Evolutionary conservation across 768 basidiomycete genomes (phyloP).

Genomic region (Boletus bicolor): DNA sequence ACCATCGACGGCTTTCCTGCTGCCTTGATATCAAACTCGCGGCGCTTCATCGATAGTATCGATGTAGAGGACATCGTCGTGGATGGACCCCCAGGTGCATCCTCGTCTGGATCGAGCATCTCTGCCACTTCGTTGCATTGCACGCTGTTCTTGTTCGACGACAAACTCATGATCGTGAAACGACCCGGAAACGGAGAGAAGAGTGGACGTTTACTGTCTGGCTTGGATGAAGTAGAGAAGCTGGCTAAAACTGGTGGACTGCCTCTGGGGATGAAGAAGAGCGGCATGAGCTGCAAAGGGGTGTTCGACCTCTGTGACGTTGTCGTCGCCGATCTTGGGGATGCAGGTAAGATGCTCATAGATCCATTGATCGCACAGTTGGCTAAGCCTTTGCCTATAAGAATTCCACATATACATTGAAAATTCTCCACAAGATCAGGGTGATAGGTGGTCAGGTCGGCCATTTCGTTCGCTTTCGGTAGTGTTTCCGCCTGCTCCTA

Average conservation of each 20-base stretch:
- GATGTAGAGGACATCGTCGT: constrained; percentile 82
- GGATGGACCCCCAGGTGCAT: constrained; percentile 42
- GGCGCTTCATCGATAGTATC: constrained; percentile 86
- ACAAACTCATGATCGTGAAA: constrained; percentile 90
- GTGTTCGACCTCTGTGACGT: constrained; percentile 83
- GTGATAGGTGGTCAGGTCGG: constrained; percentile 84
- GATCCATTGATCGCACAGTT: background rate
- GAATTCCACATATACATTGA: constrained; percentile 87
- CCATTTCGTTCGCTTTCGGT: constrained; percentile 77
- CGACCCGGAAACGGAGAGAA: constrained; percentile 75
- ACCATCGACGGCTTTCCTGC: constrained; percentile 91
- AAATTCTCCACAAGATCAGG: constrained; percentile 75
- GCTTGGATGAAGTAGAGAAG: constrained; percentile 77
- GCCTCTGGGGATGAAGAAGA: constrained; percentile 68
- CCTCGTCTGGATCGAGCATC: constrained; percentile 41
- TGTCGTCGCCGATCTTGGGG: constrained; percentile 81
- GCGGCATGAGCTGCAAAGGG: constrained; percentile 79
- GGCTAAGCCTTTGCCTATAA: constrained; percentile 30
- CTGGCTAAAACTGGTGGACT: constrained; percentile 61
- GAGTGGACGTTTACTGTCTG: constrained; percentile 65
- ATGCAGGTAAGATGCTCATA: constrained; percentile 56
- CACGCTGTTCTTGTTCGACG: constrained; percentile 90
- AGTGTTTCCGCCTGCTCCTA: constrained; percentile 68
- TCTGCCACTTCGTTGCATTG: constrained; percentile 63
- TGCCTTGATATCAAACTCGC: constrained; percentile 81